These are phyloP conservation scores for Aspergillus ochraceus DNA, from an alignment of 2,329 filamentous ascomycete genomes.

Conservation along the genomic window DNA sequence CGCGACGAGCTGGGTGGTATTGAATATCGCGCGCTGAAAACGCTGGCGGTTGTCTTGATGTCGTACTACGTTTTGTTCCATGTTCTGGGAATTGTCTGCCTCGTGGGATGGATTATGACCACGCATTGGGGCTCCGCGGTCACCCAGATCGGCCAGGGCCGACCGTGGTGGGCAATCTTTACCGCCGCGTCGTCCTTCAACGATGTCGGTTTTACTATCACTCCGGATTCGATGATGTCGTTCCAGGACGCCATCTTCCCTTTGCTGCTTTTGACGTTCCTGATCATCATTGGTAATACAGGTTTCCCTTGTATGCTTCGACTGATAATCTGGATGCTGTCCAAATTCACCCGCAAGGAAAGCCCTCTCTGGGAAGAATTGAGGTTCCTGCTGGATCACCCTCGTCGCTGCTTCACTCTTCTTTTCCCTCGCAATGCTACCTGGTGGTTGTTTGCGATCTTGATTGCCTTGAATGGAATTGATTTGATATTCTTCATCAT, in stretches of 20 bases:
- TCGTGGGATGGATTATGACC: slow-evolving; percentile 78
- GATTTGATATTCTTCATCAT: slow-evolving; percentile 91
- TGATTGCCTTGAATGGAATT: slow-evolving; percentile 76
- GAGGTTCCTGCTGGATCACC: slow-evolving; percentile 87
- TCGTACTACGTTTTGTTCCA: slow-evolving; percentile 84
- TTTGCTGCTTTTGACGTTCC: slow-evolving; percentile 74
- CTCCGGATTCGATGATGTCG: slow-evolving; percentile 88
- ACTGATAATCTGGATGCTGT: slow-evolving; percentile 82
- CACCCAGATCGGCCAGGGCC: slow-evolving; percentile 59
- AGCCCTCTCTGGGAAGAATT: slow-evolving; percentile 86
- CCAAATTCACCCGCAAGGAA: slow-evolving; percentile 63
- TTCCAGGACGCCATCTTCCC: slow-evolving; percentile 77
- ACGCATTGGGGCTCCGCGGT: slow-evolving; percentile 65
- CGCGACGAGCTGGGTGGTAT: slow-evolving; percentile 94
- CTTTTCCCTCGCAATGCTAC: slow-evolving; percentile 87
- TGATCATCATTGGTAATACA: slow-evolving; percentile 94
- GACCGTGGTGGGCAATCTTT: slow-evolving; percentile 89
- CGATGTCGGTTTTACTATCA: slow-evolving; percentile 91
- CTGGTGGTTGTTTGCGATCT: slow-evolving; percentile 92
- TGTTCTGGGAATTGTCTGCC: slow-evolving; percentile 68
- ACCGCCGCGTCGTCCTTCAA: slow-evolving; percentile 87
- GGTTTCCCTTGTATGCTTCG: slow-evolving; percentile 94
- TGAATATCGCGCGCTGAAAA: slow-evolving; percentile 90
- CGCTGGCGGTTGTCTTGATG: slow-evolving; percentile 74
- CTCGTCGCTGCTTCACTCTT: slow-evolving; percentile 91